phyloP scores from a whole-genome alignment of 495 filamentous ascomycete genomes.

The Aspergillus coremiiformis region DNA sequence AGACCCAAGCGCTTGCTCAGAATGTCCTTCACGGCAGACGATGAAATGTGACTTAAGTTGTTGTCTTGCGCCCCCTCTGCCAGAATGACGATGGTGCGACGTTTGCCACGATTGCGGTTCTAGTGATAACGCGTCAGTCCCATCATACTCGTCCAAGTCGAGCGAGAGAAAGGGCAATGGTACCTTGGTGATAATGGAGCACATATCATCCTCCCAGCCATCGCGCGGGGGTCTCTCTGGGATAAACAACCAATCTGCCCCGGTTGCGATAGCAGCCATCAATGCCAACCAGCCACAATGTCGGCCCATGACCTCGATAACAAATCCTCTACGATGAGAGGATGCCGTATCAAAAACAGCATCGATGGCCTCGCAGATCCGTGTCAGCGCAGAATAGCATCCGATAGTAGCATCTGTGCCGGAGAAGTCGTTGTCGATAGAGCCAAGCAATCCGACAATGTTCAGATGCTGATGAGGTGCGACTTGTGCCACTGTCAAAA shows the following conservation, averaged over 20 bases:
- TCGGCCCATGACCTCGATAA: slow-evolving; percentile 95
- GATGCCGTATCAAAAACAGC: slow-evolving; percentile 90
- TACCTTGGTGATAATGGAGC: slow-evolving; percentile 65
- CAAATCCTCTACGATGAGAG: slow-evolving; percentile 92
- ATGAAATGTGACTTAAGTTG: slow-evolving; percentile 71
- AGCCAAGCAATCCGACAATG: slow-evolving; percentile 91
- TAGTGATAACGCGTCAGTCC: slow-evolving; percentile 23
- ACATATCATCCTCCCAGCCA: slow-evolving; percentile 88
- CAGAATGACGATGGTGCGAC: slow-evolving; percentile 95
- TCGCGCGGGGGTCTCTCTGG: slow-evolving; percentile 83
- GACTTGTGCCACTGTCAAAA: slow-evolving; percentile 60
- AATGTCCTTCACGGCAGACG: slow-evolving; percentile 71
- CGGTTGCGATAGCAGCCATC: slow-evolving; percentile 89
- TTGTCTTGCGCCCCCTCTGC: slow-evolving; percentile 88
- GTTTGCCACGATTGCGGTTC: slow-evolving; percentile 80
- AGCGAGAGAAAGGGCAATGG: neutral
- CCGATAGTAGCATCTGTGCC: slow-evolving; percentile 95
- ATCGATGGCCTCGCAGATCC: slow-evolving; percentile 88
- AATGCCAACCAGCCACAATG: slow-evolving; percentile 96
- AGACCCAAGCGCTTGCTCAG: slow-evolving; percentile 68
- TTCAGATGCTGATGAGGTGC: slow-evolving; percentile 70
- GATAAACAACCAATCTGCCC: slow-evolving; percentile 92
- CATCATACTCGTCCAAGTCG: neutral
- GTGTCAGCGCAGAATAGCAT: slow-evolving; percentile 79
- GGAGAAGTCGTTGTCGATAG: slow-evolving; percentile 94